Base-by-base conservation (phyloP, 164 flowering plant species). In the Berberis vulgaris region DNA sequence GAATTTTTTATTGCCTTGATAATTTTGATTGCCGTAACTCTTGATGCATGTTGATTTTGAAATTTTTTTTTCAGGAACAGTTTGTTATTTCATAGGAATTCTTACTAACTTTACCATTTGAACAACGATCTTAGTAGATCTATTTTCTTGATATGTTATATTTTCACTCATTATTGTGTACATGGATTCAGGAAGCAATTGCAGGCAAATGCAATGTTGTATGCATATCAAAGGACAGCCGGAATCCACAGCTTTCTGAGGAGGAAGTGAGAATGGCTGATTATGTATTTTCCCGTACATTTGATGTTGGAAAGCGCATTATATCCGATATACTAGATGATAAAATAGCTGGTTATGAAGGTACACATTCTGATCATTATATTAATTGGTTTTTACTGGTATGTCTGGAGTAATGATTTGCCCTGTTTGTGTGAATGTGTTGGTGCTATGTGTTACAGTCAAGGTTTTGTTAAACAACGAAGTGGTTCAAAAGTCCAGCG, bases 131-230 rank as follows among this genome's bases (percentile, higher is more conserved):
- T 26, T 26, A 26, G 26, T 26, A 26, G 26, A 26, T 26, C 26
- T 26, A 26, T 26, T 26, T 26, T 26, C 26, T 26, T 26, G 26
- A 26, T 2, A 47, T 6, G 50, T 47, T n/a, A 11, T n/a, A 6
- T 39, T 43, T 40, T 46, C 46, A 46, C 6, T 56, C 57, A 41
- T 54, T 61, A 54, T n/a, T 60, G n/a, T 3, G 0, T 62, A 10
- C 38, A 9, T 44, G 5, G 42, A 61, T 63, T 73, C 78, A 93
- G 98, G 94, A 88, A 75, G 87, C 81, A 45, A 78, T 90, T 73
- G 78, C 87, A 77, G 98, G 98, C 3, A 90, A 83, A 73, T 88
- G 96, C 75, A 81, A 77, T 73, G 91, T 90, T 63, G 62, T 85
- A 6, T 93, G 97, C 82, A 86, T 72, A 43, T 88, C 94, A 49